Conservation (phyloP, 1,139 yeast genomes). For the Candida tetrigidarum region DNA sequence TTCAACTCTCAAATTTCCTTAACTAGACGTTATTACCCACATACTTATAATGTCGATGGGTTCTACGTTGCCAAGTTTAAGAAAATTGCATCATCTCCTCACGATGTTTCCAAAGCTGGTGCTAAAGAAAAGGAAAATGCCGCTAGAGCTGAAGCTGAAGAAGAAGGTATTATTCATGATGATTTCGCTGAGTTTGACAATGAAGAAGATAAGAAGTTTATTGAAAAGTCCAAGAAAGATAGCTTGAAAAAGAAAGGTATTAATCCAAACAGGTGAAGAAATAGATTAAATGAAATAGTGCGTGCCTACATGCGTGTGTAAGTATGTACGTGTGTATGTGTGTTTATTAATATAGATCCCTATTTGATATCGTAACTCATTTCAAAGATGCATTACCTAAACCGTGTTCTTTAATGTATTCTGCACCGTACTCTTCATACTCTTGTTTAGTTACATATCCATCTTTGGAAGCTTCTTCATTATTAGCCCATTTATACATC, state of each 20-base stretch:
- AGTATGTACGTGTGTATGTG: neutral
- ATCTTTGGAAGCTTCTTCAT: conserved; percentile 48
- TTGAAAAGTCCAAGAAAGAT: conserved; percentile 74
- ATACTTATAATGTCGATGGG: conserved; percentile 98
- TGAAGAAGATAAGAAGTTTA: conserved; percentile 74
- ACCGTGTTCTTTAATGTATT: conserved; percentile 86
- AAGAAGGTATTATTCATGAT: conserved; percentile 79
- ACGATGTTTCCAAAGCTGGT: conserved; percentile 83
- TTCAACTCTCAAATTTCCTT: conserved; percentile 77
- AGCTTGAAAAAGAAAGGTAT: conserved; percentile 80
- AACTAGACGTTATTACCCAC: conserved; percentile 97
- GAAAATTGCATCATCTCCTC: conserved; percentile 86
- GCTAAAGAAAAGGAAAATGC: conserved; percentile 83
- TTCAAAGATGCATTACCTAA: conserved; percentile 61
- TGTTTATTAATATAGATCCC: neutral
- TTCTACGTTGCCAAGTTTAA: conserved; percentile 96
- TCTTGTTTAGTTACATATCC: conserved; percentile 68
- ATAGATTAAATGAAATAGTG: neutral
- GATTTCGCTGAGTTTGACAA: conserved; percentile 87
- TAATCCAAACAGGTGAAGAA: conserved; percentile 54
- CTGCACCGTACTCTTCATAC: conserved; percentile 88
- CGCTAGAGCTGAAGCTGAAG: conserved; percentile 79
- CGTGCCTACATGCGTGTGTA: neutral
- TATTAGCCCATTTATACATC: conserved; percentile 78
- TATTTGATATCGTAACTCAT: neutral